Conservation (phyloP, 129 eudicot species). For the Rutidosis leptorrhynchoides region DNA sequence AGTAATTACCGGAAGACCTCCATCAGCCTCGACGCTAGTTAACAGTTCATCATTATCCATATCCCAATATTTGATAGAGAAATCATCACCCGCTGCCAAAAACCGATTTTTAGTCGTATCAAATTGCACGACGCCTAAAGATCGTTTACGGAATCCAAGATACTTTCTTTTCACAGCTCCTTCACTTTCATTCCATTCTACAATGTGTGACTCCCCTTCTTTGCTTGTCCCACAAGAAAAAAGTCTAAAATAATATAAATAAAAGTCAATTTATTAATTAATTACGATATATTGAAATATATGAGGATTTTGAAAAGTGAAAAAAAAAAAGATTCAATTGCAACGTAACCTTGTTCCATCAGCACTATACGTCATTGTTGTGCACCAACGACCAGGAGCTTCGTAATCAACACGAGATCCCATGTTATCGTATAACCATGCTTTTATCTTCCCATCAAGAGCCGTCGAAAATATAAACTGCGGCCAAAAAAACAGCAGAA, state of each 20-base stretch:
- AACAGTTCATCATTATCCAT: constrained; percentile 44
- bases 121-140: constrained; percentile 52
- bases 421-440: constrained; percentile 55
- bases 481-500: constrained; percentile 2
- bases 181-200: constrained; percentile 68
- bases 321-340: not conserved
- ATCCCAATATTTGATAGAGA: constrained; percentile 55
- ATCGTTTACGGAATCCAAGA: constrained; percentile 45
- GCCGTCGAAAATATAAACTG: constrained; percentile 63
- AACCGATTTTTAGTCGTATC: constrained; percentile 41
- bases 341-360: constrained; percentile 32
- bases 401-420: constrained; percentile 45
- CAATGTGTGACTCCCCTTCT: constrained; percentile 55
- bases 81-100: constrained; percentile 60
- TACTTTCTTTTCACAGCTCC: constrained; percentile 43
- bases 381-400: constrained; percentile 54
- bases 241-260: constrained; percentile 33
- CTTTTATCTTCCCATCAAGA: constrained; percentile 60
- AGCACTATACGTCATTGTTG: constrained; percentile 55
- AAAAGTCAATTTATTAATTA: too few relatives aligned
- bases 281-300: too few relatives aligned
- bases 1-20: constrained; percentile 46
- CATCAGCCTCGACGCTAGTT: constrained; percentile 54
- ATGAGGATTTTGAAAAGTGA: not conserved
- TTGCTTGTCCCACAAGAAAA: constrained; percentile 66